Percentiles rank a stretch among this genome's conserved stretches.
Evolutionary conservation across 345 rosid species (phyloP).

Genomic region (Melaleuca quinquenervia): DNA sequence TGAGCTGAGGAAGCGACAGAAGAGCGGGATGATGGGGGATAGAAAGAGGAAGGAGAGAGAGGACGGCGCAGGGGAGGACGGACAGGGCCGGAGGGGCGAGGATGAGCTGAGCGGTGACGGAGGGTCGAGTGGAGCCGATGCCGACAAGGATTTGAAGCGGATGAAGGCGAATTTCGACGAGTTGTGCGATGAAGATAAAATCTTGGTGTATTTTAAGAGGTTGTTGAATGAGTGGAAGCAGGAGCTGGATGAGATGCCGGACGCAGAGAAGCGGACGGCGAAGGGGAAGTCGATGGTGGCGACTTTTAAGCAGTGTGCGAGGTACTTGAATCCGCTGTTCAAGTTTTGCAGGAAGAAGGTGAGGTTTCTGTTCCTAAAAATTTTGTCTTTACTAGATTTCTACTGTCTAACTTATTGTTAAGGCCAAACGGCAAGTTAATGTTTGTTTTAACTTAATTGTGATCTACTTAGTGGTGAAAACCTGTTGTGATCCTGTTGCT

Average conservation of each 20-base stretch:
- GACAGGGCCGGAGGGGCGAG: constrained; percentile 62
- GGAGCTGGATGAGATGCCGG: constrained; percentile 73
- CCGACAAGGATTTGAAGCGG: constrained; percentile 72
- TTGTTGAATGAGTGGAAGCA: constrained; percentile 90
- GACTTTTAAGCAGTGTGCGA: constrained; percentile 91
- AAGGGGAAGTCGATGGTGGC: constrained; percentile 91
- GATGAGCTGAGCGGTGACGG: constrained; percentile 75
- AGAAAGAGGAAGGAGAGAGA: constrained; percentile 82
- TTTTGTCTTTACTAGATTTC: background rate
- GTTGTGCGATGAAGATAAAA: constrained; percentile 86
- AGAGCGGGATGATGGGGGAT: constrained; percentile 52
- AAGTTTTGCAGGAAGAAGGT: constrained; percentile 98
- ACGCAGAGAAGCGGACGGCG: constrained; percentile 77
- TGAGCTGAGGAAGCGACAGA: constrained; percentile 91
- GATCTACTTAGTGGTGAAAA: background rate
- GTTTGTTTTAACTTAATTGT: background rate
- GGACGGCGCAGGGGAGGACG: constrained; percentile 62
- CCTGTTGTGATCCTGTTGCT: background rate
- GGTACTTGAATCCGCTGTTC: constrained; percentile 86
- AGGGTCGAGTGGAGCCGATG: constrained; percentile 84
- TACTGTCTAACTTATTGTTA: background rate
- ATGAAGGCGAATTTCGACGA: constrained; percentile 89
- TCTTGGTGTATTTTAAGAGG: constrained; percentile 82
- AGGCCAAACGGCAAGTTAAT: background rate
- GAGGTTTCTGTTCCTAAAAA: background rate